phyloP scores from a whole-genome alignment of 148 eudicot species.

The Rhododendron simsii region DNA sequence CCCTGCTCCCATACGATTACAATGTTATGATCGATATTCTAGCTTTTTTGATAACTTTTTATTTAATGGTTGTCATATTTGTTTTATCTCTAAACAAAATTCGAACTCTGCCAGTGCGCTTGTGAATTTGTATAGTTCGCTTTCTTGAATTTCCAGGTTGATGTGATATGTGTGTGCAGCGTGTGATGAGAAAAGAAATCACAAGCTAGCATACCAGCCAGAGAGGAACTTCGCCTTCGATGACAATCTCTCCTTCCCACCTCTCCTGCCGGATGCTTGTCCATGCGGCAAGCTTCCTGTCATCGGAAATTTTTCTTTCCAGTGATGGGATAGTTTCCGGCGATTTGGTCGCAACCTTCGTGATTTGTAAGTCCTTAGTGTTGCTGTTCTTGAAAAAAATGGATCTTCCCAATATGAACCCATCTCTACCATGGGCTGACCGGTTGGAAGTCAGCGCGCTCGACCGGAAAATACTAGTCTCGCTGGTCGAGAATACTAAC shows the following conservation, averaged over 20 bases:
- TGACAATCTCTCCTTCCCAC: constrained; percentile 94
- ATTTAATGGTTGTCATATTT: not conserved
- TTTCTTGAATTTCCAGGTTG: not conserved
- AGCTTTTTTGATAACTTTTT: not conserved
- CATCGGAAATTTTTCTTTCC: constrained; percentile 16
- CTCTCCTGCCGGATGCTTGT: constrained; percentile 76
- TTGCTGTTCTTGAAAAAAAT: constrained; percentile 9
- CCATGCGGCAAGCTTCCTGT: constrained; percentile 66
- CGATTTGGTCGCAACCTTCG: constrained; percentile 43
- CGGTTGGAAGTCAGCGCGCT: constrained; percentile 2
- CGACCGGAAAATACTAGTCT: constrained; percentile 1
- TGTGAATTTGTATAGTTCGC: not conserved
- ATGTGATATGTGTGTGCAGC: not conserved
- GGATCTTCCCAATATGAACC: constrained; percentile 7
- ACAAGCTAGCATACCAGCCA: constrained; percentile 71
- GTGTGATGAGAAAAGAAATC: not conserved
- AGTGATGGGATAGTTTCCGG: constrained; percentile 23
- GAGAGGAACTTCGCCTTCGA: constrained; percentile 73
- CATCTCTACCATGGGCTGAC: constrained; percentile 6
- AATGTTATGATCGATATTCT: too few species aligned
- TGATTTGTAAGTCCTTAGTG: constrained; percentile 9
- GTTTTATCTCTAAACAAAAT: not conserved
- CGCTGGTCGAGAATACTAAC: constrained; percentile 21
- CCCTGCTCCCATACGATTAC: too few species aligned
- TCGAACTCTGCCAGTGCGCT: not conserved